These are phyloP conservation scores for Malus hybrid DNA, from an alignment of 331 rosid species.

Conservation along the genomic window DNA sequence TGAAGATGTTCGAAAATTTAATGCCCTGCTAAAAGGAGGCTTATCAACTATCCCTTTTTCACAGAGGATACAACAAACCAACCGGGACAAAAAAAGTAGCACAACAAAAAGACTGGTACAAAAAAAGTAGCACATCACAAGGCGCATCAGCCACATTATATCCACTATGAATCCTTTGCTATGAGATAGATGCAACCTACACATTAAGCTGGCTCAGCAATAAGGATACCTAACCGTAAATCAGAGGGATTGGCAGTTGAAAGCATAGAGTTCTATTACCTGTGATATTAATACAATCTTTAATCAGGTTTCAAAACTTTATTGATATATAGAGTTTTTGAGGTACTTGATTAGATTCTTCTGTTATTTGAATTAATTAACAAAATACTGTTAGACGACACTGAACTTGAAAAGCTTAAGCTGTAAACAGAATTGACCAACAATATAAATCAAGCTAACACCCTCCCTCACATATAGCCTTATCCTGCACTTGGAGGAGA, in stretches of 20 bases:
- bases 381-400: too few species aligned
- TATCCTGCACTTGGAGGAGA: too few species aligned
- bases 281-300: background rate
- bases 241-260: background rate
- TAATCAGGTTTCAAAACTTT: too few species aligned
- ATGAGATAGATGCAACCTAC: constrained; percentile 4
- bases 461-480: too few species aligned
- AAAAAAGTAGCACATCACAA: background rate
- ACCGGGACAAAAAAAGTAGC: background rate
- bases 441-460: too few species aligned
- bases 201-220: background rate
- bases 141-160: background rate
- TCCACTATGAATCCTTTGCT: background rate
- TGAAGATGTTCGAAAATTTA: background rate
- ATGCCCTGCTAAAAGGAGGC: background rate
- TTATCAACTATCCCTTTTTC: background rate
- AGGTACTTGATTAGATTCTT: too few species aligned
- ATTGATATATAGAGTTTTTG: too few species aligned
- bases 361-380: too few species aligned
- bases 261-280: constrained; percentile 3
- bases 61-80: background rate
- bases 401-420: too few species aligned
- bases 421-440: too few species aligned
- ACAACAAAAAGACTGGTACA: background rate
- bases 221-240: background rate